Evolutionary conservation across 1,284 basidiomycete species (phyloP), one percentile per base, ranked within the genome.

Genomic region (Prillingera fragicola): DNA sequence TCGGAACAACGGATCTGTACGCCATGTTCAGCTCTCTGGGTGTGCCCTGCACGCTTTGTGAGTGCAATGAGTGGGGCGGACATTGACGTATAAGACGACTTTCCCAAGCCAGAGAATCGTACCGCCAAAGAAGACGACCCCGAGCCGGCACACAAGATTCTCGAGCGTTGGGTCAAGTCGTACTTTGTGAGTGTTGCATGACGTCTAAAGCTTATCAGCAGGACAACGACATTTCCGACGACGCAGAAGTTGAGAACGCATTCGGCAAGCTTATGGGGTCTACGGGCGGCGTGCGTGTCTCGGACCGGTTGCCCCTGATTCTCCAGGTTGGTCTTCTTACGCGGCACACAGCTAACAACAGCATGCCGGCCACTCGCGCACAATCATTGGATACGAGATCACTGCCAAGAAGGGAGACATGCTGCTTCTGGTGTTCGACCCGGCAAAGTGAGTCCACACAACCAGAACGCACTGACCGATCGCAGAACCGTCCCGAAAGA

Each of bases 301-400:
- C 82, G 1, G 65, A 77, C 25, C 79, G 76, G 56, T 81, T 87
- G 77, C 88, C 88, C 4, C 59, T 92, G 15, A 81, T 92, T 28
- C 72, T 92, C 33, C 74, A 75, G 54, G 72, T 72, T 38, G 38
- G 69, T 32, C 43, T 13, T 14, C 3, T 9, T 18, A 4, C 0
- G 9, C n/a, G n/a, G 3, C 15, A n/a, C 17, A 13, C 14, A 24
- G 44, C 43, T 52, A 37, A 49, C 31, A 9, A 33, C 81, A 91
- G 73, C 81, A 87, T 56, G 64, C 76, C 4, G 86, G 87, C 0
- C 88, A 92, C 70, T 91, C 88, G 13, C 72, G 84, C n/a, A 83
- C 82, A 2, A 80, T 92, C 13, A 76, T 91, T 2, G 88, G 88
- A 1, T 89, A 84, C 56, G 86, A 91, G 62, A 68, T 81, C 28